phyloP scores from a whole-genome alignment of 352 stramenopile species.

The Phytophthora capsici region DNA sequence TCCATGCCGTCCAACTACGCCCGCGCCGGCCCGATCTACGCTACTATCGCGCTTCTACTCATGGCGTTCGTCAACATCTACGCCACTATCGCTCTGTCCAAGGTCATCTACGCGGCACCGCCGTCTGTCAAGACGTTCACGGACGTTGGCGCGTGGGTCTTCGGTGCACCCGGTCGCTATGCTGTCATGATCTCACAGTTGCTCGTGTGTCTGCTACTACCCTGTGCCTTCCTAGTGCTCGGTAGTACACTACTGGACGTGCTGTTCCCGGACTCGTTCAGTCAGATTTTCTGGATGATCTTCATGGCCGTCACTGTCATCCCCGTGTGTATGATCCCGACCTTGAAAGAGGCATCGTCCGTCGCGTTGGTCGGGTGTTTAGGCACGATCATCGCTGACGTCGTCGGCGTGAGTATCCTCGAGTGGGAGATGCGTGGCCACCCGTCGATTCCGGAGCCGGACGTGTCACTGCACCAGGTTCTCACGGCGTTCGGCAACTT shows the following conservation, averaged over 20 bases:
- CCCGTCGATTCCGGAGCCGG: conserved; percentile 32
- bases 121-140: conserved; percentile 51
- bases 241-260: conserved; percentile 53
- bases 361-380: conserved; percentile 39
- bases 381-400: conserved; percentile 38
- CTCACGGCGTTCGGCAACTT: conserved; percentile 41
- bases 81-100: conserved; percentile 49
- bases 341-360: conserved; percentile 33
- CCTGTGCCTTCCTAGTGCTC: conserved; percentile 59
- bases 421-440: conserved; percentile 43
- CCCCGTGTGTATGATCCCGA: conserved; percentile 42
- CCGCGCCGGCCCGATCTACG: conserved; percentile 52
- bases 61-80: conserved; percentile 77
- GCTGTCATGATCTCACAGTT: conserved; percentile 52
- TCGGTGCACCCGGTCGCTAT: conserved; percentile 49
- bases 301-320: conserved; percentile 47
- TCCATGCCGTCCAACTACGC: conserved; percentile 76
- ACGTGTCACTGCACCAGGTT: conserved; percentile 40
- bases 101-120: conserved; percentile 46
- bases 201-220: conserved; percentile 52
- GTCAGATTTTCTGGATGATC: conserved; percentile 44
- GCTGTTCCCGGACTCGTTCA: conserved; percentile 60
- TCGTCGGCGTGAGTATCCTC: conserved; percentile 39
- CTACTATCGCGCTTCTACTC: conserved; percentile 55
- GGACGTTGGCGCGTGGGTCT: conserved; percentile 52